phyloP scores from a whole-genome alignment of 371 early-diverging fungal genomes.

The Furculomyces boomerangus region DNA sequence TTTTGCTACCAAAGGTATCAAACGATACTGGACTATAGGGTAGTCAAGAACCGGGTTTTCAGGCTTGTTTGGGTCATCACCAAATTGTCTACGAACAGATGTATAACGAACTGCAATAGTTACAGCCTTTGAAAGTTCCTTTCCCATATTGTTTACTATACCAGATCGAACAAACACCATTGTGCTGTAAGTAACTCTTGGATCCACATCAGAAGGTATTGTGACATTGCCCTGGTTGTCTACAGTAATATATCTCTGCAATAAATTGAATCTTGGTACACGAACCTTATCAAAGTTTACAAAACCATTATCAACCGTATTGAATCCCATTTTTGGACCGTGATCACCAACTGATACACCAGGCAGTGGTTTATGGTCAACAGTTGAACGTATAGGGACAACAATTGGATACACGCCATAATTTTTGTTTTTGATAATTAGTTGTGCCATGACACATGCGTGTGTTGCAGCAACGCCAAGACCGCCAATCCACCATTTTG shows the following conservation, averaged over 20 bases:
- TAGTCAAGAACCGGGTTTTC: conserved; percentile 58
- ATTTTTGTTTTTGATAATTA: conserved; percentile 57
- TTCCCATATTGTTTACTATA: conserved; percentile 30
- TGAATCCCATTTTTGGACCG: conserved; percentile 76
- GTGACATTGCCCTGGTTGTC: conserved; percentile 40
- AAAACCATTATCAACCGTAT: conserved; percentile 71
- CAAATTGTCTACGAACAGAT: conserved; percentile 40
- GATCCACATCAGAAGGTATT: conserved; percentile 36
- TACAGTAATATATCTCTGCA: conserved; percentile 60
- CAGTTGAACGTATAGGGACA: conserved; percentile 63
- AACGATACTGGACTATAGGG: conserved; percentile 52
- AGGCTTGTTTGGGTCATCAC: conserved; percentile 2
- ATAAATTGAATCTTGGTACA: conserved; percentile 57
- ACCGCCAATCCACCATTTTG: conserved; percentile 88
- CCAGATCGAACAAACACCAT: conserved; percentile 54
- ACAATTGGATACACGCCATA: conserved; percentile 73
- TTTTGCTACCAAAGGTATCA: conserved; percentile 46
- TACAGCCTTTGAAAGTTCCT: conserved; percentile 30
- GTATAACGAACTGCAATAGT: conserved; percentile 54
- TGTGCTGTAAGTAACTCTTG: conserved; percentile 54
- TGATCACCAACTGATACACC: conserved; percentile 78
- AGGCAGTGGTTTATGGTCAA: conserved; percentile 49
- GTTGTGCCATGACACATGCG: conserved; percentile 71
- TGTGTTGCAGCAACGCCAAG: conserved; percentile 50
- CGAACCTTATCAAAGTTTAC: conserved; percentile 55